Percentiles rank a stretch among this genome's conserved stretches.
Conservation (phyloP, 1,139 yeast species). For the Sugiyamaella grinbergsii region DNA sequence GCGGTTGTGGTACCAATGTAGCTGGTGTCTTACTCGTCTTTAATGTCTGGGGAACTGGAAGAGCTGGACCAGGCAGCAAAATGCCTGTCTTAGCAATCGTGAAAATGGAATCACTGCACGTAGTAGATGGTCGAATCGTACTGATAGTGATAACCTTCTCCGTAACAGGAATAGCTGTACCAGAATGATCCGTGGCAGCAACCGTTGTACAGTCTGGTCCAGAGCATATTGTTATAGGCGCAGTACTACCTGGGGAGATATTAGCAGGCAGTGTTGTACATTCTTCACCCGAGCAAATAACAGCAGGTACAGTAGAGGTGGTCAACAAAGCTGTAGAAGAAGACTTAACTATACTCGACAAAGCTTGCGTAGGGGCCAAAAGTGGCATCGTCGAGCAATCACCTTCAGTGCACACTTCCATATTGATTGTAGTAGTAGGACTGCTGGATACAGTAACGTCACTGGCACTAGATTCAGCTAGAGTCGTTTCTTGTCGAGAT, state of each 20-base stretch:
- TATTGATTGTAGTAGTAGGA: slow-evolving; percentile 21
- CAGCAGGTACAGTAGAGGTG: slow-evolving; percentile 15
- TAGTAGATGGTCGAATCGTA: slow-evolving; percentile 23
- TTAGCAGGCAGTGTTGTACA: slow-evolving; percentile 20
- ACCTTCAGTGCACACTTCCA: slow-evolving; percentile 21
- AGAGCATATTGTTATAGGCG: slow-evolving; percentile 17
- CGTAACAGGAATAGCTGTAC: slow-evolving; percentile 19
- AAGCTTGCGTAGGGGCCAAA: slow-evolving; percentile 18
- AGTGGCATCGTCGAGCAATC: slow-evolving; percentile 21
- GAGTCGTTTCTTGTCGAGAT: no score
- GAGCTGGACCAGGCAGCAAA: slow-evolving; percentile 19
- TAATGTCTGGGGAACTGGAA: slow-evolving; percentile 16
- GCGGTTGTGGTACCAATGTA: slow-evolving; percentile 11
- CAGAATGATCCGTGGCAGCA: slow-evolving; percentile 16
- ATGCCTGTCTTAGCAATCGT: slow-evolving; percentile 22
- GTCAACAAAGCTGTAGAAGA: slow-evolving; percentile 5
- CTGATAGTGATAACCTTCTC: slow-evolving; percentile 19
- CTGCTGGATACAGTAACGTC: background rate
- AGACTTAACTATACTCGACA: background rate
- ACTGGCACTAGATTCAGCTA: background rate
- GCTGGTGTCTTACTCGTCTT: slow-evolving; percentile 4
- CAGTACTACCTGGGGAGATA: slow-evolving; percentile 19
- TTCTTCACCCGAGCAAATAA: slow-evolving; percentile 19
- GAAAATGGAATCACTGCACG: slow-evolving; percentile 20
- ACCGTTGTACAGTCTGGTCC: slow-evolving; percentile 16